phyloP scores from a whole-genome alignment of 2,329 filamentous ascomycete genomes.

The Sclerotiophoma versabilis region DNA sequence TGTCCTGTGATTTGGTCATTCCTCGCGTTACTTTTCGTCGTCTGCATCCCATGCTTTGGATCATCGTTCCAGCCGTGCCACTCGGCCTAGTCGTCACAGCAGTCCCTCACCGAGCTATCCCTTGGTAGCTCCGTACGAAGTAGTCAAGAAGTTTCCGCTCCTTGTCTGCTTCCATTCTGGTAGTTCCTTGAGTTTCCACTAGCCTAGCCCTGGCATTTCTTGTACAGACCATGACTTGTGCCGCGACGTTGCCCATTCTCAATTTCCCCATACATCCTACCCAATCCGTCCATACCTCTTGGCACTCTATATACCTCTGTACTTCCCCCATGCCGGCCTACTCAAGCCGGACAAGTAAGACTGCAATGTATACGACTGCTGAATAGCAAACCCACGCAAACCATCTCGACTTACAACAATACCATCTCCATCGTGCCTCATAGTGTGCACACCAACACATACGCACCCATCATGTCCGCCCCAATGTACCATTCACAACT shows the following conservation, averaged over 20 bases:
- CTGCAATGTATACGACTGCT: constrained; percentile 27
- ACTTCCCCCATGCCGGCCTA: constrained; percentile 29
- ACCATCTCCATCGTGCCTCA: constrained; percentile 1
- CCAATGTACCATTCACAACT: constrained; percentile 39
- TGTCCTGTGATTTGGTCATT: constrained; percentile 45
- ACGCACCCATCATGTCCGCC: constrained; percentile 33
- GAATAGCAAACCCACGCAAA: constrained; percentile 17
- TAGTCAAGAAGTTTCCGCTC: constrained; percentile 42
- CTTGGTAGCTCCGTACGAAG: constrained; percentile 39
- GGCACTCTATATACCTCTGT: constrained; percentile 49
- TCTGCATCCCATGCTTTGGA: constrained; percentile 42
- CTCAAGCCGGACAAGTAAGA: constrained; percentile 27
- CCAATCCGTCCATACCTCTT: constrained; percentile 47
- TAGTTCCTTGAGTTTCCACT: constrained; percentile 37
- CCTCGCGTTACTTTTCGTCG: constrained; percentile 45
- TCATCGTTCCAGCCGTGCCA: constrained; percentile 51
- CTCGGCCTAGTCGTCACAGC: constrained; percentile 44
- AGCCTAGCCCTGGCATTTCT: constrained; percentile 39
- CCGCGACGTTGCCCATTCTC: constrained; percentile 37
- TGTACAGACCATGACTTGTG: constrained; percentile 41
- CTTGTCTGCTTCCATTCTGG: constrained; percentile 45
- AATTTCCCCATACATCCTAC: constrained; percentile 44
- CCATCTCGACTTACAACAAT: constrained; percentile 17
- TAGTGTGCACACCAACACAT: constrained; percentile 25
- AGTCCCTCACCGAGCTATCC: constrained; percentile 46